Evolutionary conservation across 73 alveolate species (phyloP).

Genomic region (Paramecium tetraurelia): DNA sequence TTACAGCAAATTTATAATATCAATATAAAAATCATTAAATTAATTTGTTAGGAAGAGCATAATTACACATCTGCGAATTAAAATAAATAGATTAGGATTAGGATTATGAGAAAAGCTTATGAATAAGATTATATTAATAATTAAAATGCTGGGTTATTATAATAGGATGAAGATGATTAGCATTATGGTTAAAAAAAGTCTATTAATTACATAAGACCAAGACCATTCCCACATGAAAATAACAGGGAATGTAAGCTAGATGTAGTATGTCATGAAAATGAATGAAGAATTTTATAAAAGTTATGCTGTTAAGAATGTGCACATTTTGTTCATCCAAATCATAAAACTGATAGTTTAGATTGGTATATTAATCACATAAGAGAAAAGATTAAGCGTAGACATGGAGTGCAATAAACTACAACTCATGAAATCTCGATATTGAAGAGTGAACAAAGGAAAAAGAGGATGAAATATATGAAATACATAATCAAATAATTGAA

Average conservation of each 20-base stretch:
- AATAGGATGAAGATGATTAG: background rate
- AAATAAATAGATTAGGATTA: background rate
- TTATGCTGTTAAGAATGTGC: background rate
- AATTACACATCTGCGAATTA: background rate
- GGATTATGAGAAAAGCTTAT: background rate
- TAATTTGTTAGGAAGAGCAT: background rate
- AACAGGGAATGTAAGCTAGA: background rate
- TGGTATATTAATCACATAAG: slow-evolving; percentile 26
- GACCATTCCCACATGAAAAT: background rate
- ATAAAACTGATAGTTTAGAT: slow-evolving; percentile 6
- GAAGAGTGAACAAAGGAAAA: background rate
- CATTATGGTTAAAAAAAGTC: background rate
- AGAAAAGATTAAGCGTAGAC: slow-evolving; percentile 24
- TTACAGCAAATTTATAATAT: background rate
- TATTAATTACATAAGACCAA: background rate
- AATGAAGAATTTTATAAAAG: background rate
- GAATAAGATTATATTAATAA: background rate
- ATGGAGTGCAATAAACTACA: background rate
- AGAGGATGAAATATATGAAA: slow-evolving; percentile 8
- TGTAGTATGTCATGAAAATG: slow-evolving; percentile 4
- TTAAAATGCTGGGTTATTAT: background rate
- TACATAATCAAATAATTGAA: background rate
- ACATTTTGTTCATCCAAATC: slow-evolving; percentile 41
- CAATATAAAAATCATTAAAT: background rate
- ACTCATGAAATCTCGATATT: background rate